phyloP scores from a whole-genome alignment of 345 rosid genomes.

The Brassica rapa region DNA sequence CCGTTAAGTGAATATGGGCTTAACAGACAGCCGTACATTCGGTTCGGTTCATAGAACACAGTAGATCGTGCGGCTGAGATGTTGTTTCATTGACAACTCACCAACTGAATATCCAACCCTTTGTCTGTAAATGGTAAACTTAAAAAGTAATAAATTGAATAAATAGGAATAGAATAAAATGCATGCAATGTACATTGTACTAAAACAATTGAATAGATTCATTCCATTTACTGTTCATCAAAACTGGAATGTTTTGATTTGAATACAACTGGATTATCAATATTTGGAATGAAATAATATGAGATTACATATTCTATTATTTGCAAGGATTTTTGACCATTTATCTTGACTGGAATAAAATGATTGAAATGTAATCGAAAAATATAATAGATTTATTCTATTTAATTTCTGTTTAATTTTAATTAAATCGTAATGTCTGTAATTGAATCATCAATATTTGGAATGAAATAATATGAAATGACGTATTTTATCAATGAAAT shows the following conservation, averaged over 20 bases:
- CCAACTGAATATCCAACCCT: background rate
- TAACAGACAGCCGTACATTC: background rate
- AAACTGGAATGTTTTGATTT: background rate
- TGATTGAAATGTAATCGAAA: background rate
- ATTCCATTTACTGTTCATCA: background rate
- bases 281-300: background rate
- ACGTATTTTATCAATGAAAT: background rate
- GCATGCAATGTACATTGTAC: background rate
- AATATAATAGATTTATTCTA: background rate
- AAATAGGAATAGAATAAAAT: background rate
- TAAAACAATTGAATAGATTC: background rate
- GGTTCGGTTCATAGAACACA: background rate
- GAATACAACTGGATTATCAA: background rate
- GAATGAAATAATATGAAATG: background rate
- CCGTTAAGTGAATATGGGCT: slow-evolving; percentile 6
- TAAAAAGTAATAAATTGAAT: background rate
- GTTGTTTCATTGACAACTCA: background rate
- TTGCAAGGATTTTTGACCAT: background rate
- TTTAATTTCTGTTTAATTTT: background rate
- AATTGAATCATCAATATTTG: background rate
- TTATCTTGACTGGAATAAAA: background rate
- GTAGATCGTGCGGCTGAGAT: background rate
- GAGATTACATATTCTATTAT: background rate
- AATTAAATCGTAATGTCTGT: background rate
- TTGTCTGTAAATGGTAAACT: background rate